phyloP scores from a whole-genome alignment of 768 basidiomycete genomes.

The Lactarius indigo region DNA sequence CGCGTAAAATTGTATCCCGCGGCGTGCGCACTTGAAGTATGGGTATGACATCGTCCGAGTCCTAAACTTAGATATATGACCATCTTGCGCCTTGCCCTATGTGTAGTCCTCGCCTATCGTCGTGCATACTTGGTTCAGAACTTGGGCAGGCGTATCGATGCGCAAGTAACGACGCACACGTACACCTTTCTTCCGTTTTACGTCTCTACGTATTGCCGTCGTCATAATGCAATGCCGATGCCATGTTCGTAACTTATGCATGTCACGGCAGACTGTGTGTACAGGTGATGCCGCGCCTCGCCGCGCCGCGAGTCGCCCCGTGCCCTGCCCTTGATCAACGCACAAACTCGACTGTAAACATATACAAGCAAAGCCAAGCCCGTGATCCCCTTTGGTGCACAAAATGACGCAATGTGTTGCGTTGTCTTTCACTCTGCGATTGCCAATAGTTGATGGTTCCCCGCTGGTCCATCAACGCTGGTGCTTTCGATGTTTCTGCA shows the following conservation, averaged over 20 bases:
- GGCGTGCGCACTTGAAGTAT: background rate
- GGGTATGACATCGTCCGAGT: conserved; percentile 2
- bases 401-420: background rate
- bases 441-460: background rate
- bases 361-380: background rate
- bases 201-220: background rate
- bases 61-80: background rate
- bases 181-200: background rate
- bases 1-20: conserved; percentile 9
- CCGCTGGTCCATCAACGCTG: background rate
- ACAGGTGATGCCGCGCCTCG: conserved; percentile 10
- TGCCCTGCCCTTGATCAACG: conserved; percentile 13
- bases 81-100: conserved; percentile 3
- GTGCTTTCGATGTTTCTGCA: background rate
- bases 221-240: conserved; percentile 8
- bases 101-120: background rate
- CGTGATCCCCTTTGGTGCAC: background rate
- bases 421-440: background rate
- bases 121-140: background rate
- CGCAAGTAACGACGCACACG: background rate
- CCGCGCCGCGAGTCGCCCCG: conserved; percentile 6
- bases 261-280: background rate
- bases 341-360: background rate
- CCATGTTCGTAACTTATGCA: background rate
- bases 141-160: background rate